Base-by-base conservation (phyloP, 169 alveolate genomes). In the Eimeria acervulina region DNA sequence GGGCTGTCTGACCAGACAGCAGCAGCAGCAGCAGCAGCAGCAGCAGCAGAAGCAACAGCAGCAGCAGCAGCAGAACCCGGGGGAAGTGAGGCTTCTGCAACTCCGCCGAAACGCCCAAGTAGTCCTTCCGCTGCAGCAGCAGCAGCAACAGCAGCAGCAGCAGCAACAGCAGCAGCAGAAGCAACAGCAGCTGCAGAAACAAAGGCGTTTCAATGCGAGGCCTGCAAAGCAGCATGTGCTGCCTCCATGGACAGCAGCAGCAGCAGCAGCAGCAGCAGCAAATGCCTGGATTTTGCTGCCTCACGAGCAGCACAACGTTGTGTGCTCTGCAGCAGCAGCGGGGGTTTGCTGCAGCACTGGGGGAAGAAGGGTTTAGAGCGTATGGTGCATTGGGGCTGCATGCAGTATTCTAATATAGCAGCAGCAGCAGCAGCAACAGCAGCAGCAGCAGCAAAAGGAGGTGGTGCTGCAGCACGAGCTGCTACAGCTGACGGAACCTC, bases 321-420 rank as follows among this genome's bases (percentile, higher is more conserved):
- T 26, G 85, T 36, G 33, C 23, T 74, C n/a, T 74, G 85, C 85
- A 28, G 85, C 85, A 74, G 85, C 85, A 74, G 85, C 85, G 85
- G 55, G 51, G 85, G 85, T 8, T 26, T 74, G 55, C 85, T 74
- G 85, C 55, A 74, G 85, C 36, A 33, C 23, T 44, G n/a, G 7
- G 55, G 36, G 42, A 52, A n/a, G 23, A 26, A 31, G 23, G 51
- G 21, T 6, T 33, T 44, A 12, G 85, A n/a, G 12, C 85, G n/a
- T 7, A 12, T 74, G 51, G 85, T 36, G n/a, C 85, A 74, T 26
- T 7, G 85, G 51, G 85, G 51, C 33, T 74, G 85, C 23, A 5
- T 74, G 85, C 85, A 33, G 85, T 74, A 74, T 52, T 74, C 85
- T 7, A 26, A 36, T 52, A 74, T 74, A 8, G 55, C 12, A 7